These are phyloP conservation scores for Zymoseptoria brevis DNA, from an alignment of 2,329 filamentous ascomycete species.

Conservation along the genomic window DNA sequence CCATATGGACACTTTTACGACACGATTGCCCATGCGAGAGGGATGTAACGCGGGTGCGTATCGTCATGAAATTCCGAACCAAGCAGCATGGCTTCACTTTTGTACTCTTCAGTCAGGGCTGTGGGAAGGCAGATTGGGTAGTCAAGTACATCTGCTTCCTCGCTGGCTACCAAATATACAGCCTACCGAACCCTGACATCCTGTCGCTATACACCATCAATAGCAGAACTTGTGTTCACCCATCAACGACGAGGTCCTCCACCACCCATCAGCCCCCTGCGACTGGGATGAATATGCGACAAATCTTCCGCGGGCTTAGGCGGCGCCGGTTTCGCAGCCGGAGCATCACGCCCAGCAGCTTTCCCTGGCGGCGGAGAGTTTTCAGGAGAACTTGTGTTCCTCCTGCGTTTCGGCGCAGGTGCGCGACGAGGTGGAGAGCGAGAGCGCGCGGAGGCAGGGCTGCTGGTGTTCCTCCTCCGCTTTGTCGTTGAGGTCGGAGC, in stretches of 20 bases:
- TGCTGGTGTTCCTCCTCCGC: slow-evolving; percentile 24
- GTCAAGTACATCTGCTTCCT: neutral
- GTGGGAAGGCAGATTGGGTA: neutral
- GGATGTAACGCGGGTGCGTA: no score
- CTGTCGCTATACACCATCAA: neutral
- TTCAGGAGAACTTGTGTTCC: neutral
- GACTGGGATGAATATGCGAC: slow-evolving; percentile 29
- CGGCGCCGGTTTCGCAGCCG: neutral
- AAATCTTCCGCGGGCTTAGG: slow-evolving; percentile 21
- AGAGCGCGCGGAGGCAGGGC: slow-evolving; percentile 22
- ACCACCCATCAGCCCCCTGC: slow-evolving; percentile 26
- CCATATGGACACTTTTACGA: neutral
- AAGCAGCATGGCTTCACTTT: no score
- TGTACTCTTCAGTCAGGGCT: neutral
- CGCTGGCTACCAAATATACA: neutral
- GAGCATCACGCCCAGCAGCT: neutral
- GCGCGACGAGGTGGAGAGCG: slow-evolving; percentile 13
- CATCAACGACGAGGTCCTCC: slow-evolving; percentile 9
- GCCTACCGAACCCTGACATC: neutral
- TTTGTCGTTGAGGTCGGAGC: slow-evolving; percentile 14
- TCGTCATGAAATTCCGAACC: no score
- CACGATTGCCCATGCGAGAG: neutral
- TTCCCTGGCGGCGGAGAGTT: neutral
- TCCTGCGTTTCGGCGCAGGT: neutral
- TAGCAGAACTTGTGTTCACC: neutral